Evolutionary conservation across 257 asterid species (phyloP), one percentile per base, ranked within the genome.

Genomic region (Solanum chilense): DNA sequence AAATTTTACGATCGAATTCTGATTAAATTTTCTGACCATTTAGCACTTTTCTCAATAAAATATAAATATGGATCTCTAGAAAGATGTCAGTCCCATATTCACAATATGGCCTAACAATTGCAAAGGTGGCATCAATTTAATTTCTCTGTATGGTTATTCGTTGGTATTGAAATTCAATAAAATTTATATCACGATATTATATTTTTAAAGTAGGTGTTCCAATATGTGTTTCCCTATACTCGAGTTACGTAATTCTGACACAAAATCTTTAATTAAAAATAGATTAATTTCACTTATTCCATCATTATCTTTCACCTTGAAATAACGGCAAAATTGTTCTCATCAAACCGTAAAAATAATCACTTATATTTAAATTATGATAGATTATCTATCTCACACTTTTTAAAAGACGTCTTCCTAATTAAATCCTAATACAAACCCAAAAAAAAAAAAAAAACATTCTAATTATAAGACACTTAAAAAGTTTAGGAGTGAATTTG

Each of bases 1-100:
- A 9, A 9, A 42, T 9, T 42, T 42, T 42, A 0, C 3, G 4
- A 3, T 0, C 12, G 0, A 42, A 42, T 42, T 42, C 11, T 42
- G 2, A 0, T 0, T 9, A 9, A 10, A 1, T 39, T 39, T 39
- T 39, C 2, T 39, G 0, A 3, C 4, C 12, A 42, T 42, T 9
- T 3, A 42, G 13, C 12, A 3, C 11, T 42, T 9, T 0, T 11
- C 13, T 18, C 16, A 16, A 78, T 78, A 27, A 27, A 78, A 78
- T 77, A 14, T 5, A 8, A 44, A 27, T 13, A 80, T 80, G 42
- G 84, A 14, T 27, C 27, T 16, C 47, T 18, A 27, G 84, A 16
- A 3, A 77, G 1, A 23, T 77, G 14, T 15, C 84, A 80, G 42
- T 5, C 13, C 23, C 68, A 47, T 18, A 47, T 80, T 74, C 11